Evolutionary conservation across 148 eudicot genomes (phyloP).

Genomic region (Rhododendron henanense): DNA sequence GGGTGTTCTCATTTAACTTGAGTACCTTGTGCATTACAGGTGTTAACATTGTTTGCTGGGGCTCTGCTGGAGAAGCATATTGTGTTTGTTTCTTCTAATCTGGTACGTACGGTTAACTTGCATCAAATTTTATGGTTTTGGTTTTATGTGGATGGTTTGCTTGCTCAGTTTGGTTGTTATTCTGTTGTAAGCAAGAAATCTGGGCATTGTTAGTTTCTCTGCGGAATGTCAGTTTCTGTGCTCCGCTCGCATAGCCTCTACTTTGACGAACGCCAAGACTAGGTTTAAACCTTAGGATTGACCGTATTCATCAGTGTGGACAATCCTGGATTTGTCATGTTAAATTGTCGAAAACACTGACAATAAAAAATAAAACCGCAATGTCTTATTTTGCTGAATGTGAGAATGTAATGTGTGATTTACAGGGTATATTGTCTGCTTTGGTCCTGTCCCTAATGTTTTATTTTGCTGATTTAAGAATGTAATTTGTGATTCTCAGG

Average conservation of each 20-base stretch:
- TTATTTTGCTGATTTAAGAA: not conserved
- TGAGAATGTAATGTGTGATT: slow-evolving; percentile 1
- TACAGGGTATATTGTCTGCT: slow-evolving; percentile 81
- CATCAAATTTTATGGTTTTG: slow-evolving; percentile 14
- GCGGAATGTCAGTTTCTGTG: not conserved
- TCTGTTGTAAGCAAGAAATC: not conserved
- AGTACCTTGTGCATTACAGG: slow-evolving; percentile 40
- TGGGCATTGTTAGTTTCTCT: not conserved
- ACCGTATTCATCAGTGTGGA: not conserved
- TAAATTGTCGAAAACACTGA: not conserved
- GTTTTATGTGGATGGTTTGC: not conserved
- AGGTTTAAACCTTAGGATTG: not conserved
- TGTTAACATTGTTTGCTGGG: slow-evolving; percentile 79
- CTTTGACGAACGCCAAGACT: not conserved
- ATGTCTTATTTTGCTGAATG: not conserved
- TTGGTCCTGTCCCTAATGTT: slow-evolving; percentile 44
- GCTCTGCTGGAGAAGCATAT: slow-evolving; percentile 94
- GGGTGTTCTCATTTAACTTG: not conserved
- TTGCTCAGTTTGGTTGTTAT: not conserved
- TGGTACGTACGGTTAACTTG: slow-evolving; percentile 46
- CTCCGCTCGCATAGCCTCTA: not conserved
- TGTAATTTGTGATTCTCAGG: slow-evolving; percentile 39
- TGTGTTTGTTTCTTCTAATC: slow-evolving; percentile 75
- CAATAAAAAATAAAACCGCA: not conserved
- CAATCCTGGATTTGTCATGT: not conserved